Evolutionary conservation across 2,329 filamentous ascomycete species (phyloP), one percentile per base, ranked within the genome.

Genomic region (Colletotrichum siamense): DNA sequence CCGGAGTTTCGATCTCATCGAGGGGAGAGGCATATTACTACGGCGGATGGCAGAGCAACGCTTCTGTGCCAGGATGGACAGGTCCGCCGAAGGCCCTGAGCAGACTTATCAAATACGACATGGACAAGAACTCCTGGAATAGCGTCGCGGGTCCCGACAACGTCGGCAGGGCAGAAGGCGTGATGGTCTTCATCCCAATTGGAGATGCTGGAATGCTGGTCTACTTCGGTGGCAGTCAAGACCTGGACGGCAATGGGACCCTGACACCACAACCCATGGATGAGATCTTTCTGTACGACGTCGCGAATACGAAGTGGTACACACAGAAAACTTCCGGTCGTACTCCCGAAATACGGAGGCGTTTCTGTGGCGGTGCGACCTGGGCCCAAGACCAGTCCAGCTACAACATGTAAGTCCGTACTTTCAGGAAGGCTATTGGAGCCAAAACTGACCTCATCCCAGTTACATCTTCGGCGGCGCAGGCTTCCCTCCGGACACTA

Each of bases 401-500:
- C 26, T 34, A 63, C 30, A 34, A 63, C 28, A 63, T 63, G 28
- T 24, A 36, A 3, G 59, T 34, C 28, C 59, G 0, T 36, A 13
- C 6, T 22, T 22, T 8, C 9, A 8, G 6, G 9, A 8, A 36
- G 59, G 1, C 12, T 36, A 15, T 12, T 63, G 30, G 5, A 36
- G 0, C 1, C n/a, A 22, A 22, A 0, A 22, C 2, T 49, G 10
- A 49, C n/a, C 9, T 3, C 18, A 22, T 7, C 0, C 0, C 44
- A 49, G 44, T 49, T 49, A 49, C 10, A 49, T 49, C 3, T 49
- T 49, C n/a, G 44, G 44, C 18, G 44, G 44, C 6, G 44, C 44
- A 49, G 44, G 44, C 0, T 49, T 49, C 6, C 44, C 44, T 49
- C 44, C 44, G 0, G 44, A 49, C 10, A 49, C 44, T 49, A 49